Percentiles rank a stretch among this genome's conserved stretches.
phyloP scores from a whole-genome alignment of 2,329 filamentous ascomycete species.

The Corinectria fuckeliana region DNA sequence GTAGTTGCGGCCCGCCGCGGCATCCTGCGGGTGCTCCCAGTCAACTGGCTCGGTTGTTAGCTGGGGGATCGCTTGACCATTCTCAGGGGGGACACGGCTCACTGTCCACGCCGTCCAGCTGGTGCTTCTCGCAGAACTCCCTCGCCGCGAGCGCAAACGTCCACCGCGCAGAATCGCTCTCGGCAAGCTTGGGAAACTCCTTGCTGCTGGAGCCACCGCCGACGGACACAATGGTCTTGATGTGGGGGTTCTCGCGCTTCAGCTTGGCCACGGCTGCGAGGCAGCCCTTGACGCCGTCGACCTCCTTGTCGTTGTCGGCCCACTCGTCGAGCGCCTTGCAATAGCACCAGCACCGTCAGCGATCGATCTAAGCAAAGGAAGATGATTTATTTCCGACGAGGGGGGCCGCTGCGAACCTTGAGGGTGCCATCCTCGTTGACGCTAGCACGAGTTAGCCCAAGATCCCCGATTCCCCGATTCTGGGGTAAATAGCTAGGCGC shows the following conservation, averaged over 20 bases:
- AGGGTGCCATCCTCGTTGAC: conserved; percentile 44
- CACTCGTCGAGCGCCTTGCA: conserved; percentile 62
- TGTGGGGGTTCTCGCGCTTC: conserved; percentile 60
- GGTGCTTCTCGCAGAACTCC: conserved; percentile 61
- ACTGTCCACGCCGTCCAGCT: conserved; percentile 71
- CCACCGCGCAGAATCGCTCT: conserved; percentile 52
- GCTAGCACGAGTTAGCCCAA: conserved; percentile 33
- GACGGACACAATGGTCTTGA: conserved; percentile 68
- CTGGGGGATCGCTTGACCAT: neutral
- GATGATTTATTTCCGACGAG: neutral
- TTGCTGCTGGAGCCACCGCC: conserved; percentile 69
- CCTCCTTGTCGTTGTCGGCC: conserved; percentile 65
- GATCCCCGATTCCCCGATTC: neutral
- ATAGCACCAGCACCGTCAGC: conserved; percentile 3
- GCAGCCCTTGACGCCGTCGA: conserved; percentile 66
- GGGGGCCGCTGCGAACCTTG: conserved; percentile 48
- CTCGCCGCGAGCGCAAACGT: conserved; percentile 62
- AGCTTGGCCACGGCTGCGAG: conserved; percentile 64
- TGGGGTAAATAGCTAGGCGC: neutral
- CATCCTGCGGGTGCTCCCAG: conserved; percentile 69
- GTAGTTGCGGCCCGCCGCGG: conserved; percentile 62
- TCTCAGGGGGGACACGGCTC: conserved; percentile 16
- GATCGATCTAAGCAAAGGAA: neutral
- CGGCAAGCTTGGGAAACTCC: conserved; percentile 65
- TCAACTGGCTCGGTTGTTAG: conserved; percentile 56